phyloP scores from a whole-genome alignment of 2,329 filamentous ascomycete genomes.

The Teratosphaeria destructans region DNA sequence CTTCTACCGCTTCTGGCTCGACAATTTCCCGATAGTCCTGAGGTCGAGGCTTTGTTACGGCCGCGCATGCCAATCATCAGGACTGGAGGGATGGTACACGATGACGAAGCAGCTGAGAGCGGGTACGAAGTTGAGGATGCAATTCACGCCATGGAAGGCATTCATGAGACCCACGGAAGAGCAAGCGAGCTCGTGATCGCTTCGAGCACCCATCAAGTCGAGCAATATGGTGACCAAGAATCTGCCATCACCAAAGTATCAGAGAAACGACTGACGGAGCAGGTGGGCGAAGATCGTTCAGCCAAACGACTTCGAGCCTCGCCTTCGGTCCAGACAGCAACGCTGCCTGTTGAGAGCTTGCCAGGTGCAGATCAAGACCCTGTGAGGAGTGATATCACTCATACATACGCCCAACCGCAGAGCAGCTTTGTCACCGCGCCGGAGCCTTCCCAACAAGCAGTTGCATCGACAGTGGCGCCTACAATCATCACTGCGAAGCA shows the following conservation, averaged over 20 bases:
- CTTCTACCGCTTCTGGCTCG: slow-evolving; percentile 70
- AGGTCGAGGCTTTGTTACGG: slow-evolving; percentile 60
- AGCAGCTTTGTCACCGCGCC: slow-evolving; percentile 5
- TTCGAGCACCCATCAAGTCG: neutral
- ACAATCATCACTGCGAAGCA: neutral
- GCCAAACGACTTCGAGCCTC: neutral
- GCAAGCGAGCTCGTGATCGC: neutral
- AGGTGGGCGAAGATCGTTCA: neutral
- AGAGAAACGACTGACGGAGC: neutral
- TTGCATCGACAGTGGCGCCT: slow-evolving; percentile 1
- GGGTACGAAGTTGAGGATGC: slow-evolving; percentile 3
- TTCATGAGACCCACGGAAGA: neutral
- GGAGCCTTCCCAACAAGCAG: slow-evolving; percentile 3
- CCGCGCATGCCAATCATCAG: slow-evolving; percentile 37
- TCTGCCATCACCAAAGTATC: neutral
- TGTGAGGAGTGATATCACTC: slow-evolving; percentile 1
- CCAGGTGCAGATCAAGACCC: slow-evolving; percentile 7
- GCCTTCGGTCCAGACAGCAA: neutral
- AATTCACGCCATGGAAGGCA: neutral
- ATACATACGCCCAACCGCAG: slow-evolving; percentile 1
- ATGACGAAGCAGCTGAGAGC: slow-evolving; percentile 5
- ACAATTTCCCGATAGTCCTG: slow-evolving; percentile 50
- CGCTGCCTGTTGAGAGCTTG: slow-evolving; percentile 1
- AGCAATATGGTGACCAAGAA: neutral
- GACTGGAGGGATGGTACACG: slow-evolving; percentile 9